Conservation (phyloP, 2,329 filamentous ascomycete species). For the Amesomyces nigricolor region DNA sequence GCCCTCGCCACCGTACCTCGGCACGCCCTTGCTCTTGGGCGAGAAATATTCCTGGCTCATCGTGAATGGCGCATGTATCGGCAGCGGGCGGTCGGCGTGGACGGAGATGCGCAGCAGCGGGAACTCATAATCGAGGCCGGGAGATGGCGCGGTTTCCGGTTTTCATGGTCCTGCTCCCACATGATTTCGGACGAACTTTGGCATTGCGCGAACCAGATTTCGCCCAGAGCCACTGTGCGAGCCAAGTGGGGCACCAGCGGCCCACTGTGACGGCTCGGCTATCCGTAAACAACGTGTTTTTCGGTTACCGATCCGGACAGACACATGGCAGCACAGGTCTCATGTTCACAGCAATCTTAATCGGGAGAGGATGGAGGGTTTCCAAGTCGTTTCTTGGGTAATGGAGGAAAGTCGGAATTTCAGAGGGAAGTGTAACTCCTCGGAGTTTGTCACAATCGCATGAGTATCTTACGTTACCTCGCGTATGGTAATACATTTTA, state of each 20-base stretch:
- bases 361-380: too few relatives aligned
- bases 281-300: too few relatives aligned
- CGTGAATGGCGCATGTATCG: conserved; percentile 14
- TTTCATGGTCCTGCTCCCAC: conserved; percentile 1
- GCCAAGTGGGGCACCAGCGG: conserved; percentile 3
- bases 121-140: conserved; percentile 7
- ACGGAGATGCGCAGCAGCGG: conserved; percentile 1
- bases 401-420: too few relatives aligned
- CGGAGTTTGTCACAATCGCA: too few relatives aligned
- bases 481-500: too few relatives aligned
- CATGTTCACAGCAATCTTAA: too few relatives aligned
- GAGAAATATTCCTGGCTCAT: conserved; percentile 59
- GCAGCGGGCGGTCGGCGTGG: conserved; percentile 1
- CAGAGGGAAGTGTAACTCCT: too few relatives aligned
- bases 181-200: conserved; percentile 12
- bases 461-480: too few relatives aligned
- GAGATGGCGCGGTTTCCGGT: conserved; percentile 5
- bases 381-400: too few relatives aligned
- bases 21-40: conserved; percentile 48
- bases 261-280: neutral
- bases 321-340: too few relatives aligned
- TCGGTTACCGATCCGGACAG: too few relatives aligned
- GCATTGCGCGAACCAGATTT: conserved; percentile 5
- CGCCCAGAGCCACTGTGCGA: conserved; percentile 4
- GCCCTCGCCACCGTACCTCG: conserved; percentile 29